These are phyloP conservation scores for Globomyces pollinis-pini DNA, from an alignment of 192 early-diverging fungal genomes.

Conservation along the genomic window DNA sequence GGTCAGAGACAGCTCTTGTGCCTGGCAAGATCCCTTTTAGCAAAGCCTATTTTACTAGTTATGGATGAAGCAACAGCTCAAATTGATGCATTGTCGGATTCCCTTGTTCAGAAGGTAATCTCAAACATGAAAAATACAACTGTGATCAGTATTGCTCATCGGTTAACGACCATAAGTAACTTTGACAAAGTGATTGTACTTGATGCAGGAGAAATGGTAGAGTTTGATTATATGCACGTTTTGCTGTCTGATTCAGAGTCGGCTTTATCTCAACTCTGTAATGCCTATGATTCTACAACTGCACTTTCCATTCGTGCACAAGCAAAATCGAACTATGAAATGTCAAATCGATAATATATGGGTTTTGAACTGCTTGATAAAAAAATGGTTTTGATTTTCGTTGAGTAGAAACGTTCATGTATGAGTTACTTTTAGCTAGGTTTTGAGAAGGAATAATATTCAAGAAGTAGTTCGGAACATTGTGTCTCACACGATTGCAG, in stretches of 20 bases:
- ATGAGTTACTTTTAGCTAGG: too few species aligned
- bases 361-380: too few species aligned
- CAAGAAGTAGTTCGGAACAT: too few species aligned
- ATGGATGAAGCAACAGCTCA: conserved; percentile 30
- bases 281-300: neutral
- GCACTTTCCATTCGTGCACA: neutral
- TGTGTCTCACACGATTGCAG: too few species aligned
- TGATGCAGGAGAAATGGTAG: conserved; percentile 55
- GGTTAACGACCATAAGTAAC: conserved; percentile 23
- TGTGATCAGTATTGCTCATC: conserved; percentile 68
- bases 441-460: too few species aligned
- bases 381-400: too few species aligned
- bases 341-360: neutral
- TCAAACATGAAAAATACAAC: conserved; percentile 60
- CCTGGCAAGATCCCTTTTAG: conserved; percentile 28
- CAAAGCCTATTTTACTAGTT: conserved; percentile 14
- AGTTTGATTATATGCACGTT: conserved; percentile 55
- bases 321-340: neutral
- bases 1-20: conserved; percentile 37
- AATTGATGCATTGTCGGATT: conserved; percentile 22
- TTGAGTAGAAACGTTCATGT: too few species aligned
- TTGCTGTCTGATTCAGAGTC: conserved; percentile 27
- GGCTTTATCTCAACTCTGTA: conserved; percentile 10
- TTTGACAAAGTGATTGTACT: conserved; percentile 57
- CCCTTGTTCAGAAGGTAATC: conserved; percentile 11